Percentiles rank a stretch among this genome's conserved stretches.
These are phyloP conservation scores for Cordyceps tenuipes DNA, from an alignment of 2,329 filamentous ascomycete genomes.

Conservation along the genomic window DNA sequence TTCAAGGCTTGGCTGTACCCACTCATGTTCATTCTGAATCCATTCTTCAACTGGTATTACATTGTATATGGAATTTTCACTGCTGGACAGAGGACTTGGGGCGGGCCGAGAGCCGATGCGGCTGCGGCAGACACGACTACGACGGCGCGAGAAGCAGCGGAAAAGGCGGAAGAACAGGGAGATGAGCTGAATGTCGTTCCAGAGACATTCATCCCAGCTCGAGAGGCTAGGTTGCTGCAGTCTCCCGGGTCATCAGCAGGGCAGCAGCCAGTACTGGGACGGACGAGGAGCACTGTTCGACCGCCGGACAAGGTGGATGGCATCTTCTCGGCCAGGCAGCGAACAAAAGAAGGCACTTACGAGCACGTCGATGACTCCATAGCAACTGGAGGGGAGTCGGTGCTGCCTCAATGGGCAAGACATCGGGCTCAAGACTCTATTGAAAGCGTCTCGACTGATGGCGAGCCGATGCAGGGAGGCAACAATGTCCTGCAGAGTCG, in stretches of 20 bases:
- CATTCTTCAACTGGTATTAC: constrained; percentile 97
- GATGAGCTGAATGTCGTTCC: constrained; percentile 88
- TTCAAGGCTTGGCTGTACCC: constrained; percentile 96
- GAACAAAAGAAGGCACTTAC: constrained; percentile 61
- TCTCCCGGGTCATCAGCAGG: constrained; percentile 16
- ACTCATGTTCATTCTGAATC: constrained; percentile 89
- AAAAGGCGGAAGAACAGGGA: constrained; percentile 66
- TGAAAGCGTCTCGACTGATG: constrained; percentile 55
- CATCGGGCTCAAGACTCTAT: constrained; percentile 45
- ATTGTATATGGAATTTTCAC: constrained; percentile 97
- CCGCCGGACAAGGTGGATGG: constrained; percentile 71
- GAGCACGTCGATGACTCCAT: constrained; percentile 55
- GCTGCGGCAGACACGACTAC: constrained; percentile 68
- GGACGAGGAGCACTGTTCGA: constrained; percentile 51
- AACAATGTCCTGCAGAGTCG: constrained; percentile 51
- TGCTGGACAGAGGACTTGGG: constrained; percentile 90
- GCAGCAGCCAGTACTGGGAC: constrained; percentile 30
- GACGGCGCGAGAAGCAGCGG: constrained; percentile 74
- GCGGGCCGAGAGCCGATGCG: constrained; percentile 84
- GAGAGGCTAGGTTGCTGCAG: constrained; percentile 36
- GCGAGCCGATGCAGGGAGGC: constrained; percentile 44
- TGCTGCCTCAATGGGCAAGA: constrained; percentile 10
- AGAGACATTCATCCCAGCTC: constrained; percentile 65
- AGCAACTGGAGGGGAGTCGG: constrained; percentile 24
- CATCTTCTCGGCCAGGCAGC: constrained; percentile 65